A percentile compares a stretch with the other conserved stretches of the same genome.
Conservation (phyloP, 345 rosid species). For the Eucalyptus curtisii region DNA sequence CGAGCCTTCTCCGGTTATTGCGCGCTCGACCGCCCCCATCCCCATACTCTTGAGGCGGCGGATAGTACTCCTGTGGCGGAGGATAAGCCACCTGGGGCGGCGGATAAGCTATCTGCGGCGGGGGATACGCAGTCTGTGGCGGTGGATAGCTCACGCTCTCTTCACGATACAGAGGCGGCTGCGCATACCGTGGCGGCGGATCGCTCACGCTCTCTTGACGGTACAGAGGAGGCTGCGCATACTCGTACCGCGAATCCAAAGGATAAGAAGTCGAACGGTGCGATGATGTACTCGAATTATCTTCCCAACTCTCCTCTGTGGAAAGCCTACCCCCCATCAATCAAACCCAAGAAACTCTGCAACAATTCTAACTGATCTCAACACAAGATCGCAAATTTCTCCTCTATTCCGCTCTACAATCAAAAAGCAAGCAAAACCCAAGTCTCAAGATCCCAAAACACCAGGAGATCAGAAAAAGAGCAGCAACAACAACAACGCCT, state of each 20-base stretch:
- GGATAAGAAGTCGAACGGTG: conserved; percentile 16
- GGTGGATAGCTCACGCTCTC: conserved; percentile 1
- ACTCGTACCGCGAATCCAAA: conserved; percentile 14
- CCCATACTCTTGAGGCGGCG: not conserved
- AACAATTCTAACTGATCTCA: not conserved
- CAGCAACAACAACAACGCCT: not conserved
- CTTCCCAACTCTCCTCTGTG: conserved; percentile 22
- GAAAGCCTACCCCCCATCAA: conserved; percentile 65
- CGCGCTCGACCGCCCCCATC: not conserved
- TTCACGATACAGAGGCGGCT: conserved; percentile 17
- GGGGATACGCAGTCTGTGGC: not conserved
- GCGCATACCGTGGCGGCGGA: conserved; percentile 8
- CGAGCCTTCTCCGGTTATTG: conserved; percentile 34
- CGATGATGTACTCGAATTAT: conserved; percentile 13
- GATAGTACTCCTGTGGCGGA: not conserved
- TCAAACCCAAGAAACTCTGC: not conserved
- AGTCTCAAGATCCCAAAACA: not conserved
- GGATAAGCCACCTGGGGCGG: not conserved
- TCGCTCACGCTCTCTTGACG: conserved; percentile 17
- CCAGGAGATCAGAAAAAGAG: not conserved
- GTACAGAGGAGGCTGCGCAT: conserved; percentile 21
- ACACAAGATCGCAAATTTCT: not conserved
- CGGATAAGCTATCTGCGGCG: not conserved
- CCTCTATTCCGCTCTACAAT: not conserved
- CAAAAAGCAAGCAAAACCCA: not conserved